Percentiles rank a stretch among this genome's conserved stretches.
These are phyloP conservation scores for Russula vinacea DNA, from an alignment of 768 basidiomycete species.

Conservation along the genomic window DNA sequence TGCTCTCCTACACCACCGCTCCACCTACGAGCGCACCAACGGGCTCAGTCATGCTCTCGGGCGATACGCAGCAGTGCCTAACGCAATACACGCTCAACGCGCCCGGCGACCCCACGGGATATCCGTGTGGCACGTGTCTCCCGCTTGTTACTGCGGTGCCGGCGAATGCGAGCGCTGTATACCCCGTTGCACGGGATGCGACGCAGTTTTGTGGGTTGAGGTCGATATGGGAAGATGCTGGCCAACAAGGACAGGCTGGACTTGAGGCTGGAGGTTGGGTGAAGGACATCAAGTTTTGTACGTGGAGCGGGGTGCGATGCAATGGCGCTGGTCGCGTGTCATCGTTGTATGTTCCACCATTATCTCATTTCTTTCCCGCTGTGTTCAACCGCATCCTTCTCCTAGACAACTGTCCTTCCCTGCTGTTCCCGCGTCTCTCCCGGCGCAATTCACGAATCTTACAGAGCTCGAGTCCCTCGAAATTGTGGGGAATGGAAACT, in stretches of 20 bases:
- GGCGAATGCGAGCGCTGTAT: constrained; percentile 32
- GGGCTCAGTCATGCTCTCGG: constrained; percentile 38
- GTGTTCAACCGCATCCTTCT: neutral
- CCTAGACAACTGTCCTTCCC: constrained; percentile 44
- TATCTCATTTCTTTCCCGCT: neutral
- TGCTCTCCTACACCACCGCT: constrained; percentile 16
- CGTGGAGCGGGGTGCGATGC: constrained; percentile 48
- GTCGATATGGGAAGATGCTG: constrained; percentile 43
- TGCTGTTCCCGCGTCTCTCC: constrained; percentile 46
- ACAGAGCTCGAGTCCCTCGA: constrained; percentile 40
- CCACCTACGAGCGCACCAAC: constrained; percentile 30
- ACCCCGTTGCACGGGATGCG: constrained; percentile 38
- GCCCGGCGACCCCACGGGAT: constrained; percentile 41
- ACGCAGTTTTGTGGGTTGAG: constrained; percentile 50
- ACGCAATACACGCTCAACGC: constrained; percentile 47
- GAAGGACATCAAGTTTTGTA: constrained; percentile 45
- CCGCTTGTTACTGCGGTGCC: constrained; percentile 42
- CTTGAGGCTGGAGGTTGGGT: constrained; percentile 47
- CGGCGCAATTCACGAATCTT: constrained; percentile 42
- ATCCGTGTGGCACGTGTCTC: constrained; percentile 49
- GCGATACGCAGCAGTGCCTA: constrained; percentile 44
- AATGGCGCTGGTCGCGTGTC: constrained; percentile 42
- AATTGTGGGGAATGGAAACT: constrained; percentile 42
- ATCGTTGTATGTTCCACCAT: constrained; percentile 40
- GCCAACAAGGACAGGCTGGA: constrained; percentile 39